A percentile compares a stretch with the other conserved stretches of the same genome.
These are phyloP conservation scores for Paratinospora sagittata DNA, from an alignment of 164 flowering plant genomes.

Conservation along the genomic window DNA sequence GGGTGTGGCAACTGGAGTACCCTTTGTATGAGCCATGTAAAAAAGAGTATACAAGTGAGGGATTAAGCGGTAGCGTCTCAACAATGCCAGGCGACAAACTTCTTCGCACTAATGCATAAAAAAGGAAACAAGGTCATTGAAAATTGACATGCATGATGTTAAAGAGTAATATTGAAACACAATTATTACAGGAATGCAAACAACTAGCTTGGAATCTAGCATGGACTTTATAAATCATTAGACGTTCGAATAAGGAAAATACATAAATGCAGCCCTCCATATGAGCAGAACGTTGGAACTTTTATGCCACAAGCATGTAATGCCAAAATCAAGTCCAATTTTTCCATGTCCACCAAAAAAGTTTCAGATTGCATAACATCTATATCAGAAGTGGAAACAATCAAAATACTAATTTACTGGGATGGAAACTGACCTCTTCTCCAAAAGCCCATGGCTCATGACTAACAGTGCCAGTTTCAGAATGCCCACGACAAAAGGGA, in stretches of 20 bases:
- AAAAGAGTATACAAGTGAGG: constrained; percentile 85
- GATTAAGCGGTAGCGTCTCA: constrained; percentile 78
- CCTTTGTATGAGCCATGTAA: constrained; percentile 73
- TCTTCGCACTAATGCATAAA: constrained; percentile 66
- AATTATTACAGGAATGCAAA: not conserved
- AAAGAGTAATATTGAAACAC: too few relatives aligned
- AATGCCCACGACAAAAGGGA: constrained; percentile 93
- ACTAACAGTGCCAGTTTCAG: constrained; percentile 55
- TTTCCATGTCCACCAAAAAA: too few relatives aligned
- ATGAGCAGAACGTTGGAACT: too few relatives aligned
- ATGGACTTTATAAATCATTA: too few relatives aligned
- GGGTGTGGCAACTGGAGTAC: constrained; percentile 78
- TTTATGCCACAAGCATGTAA: too few relatives aligned
- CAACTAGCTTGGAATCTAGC: too few relatives aligned
- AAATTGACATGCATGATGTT: not conserved
- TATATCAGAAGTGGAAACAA: not conserved
- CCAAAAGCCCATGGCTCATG: constrained; percentile 99
- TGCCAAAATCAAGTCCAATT: too few relatives aligned
- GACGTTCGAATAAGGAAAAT: too few relatives aligned
- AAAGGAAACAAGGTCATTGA: not conserved
- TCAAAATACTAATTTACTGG: not conserved
- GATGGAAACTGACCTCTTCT: constrained; percentile 52
- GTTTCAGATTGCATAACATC: not conserved
- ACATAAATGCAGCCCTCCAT: too few relatives aligned
- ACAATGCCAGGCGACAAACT: constrained; percentile 84